Percentiles rank a stretch among this genome's conserved stretches.
These are phyloP conservation scores for Simmondsia chinensis DNA, from an alignment of 148 eudicot genomes.

Conservation along the genomic window DNA sequence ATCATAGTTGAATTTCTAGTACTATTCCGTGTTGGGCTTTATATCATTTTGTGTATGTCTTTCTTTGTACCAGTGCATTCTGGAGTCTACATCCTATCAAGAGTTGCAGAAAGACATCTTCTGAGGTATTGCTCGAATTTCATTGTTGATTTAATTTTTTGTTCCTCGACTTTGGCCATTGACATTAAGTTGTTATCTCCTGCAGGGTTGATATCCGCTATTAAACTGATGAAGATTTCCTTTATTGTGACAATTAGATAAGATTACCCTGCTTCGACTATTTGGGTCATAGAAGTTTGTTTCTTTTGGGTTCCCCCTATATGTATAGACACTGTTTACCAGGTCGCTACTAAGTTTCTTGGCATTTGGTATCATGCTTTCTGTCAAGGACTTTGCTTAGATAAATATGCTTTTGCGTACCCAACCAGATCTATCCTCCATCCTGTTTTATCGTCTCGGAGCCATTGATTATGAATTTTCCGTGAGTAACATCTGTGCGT, in stretches of 20 bases:
- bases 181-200: background rate
- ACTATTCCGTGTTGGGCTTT: background rate
- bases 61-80: slow-evolving; percentile 23
- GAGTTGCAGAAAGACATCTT: slow-evolving; percentile 31
- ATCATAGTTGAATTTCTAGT: background rate
- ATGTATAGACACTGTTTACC: slow-evolving; percentile 18
- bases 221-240: slow-evolving; percentile 22
- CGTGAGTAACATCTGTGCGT: slow-evolving; percentile 28
- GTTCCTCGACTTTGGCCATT: slow-evolving; percentile 4
- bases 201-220: slow-evolving; percentile 43
- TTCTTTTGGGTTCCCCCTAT: slow-evolving; percentile 32
- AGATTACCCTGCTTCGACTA: slow-evolving; percentile 22
- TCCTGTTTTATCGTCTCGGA: slow-evolving; percentile 17
- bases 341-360: slow-evolving; percentile 22
- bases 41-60: background rate
- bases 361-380: slow-evolving; percentile 15
- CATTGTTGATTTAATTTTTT: slow-evolving; percentile 1
- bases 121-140: slow-evolving; percentile 22
- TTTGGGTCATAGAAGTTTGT: slow-evolving; percentile 22
- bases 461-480: slow-evolving; percentile 16
- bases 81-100: slow-evolving; percentile 30
- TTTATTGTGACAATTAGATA: slow-evolving; percentile 32
- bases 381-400: slow-evolving; percentile 11
- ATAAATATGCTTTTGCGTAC: slow-evolving; percentile 42
- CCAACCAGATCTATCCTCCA: slow-evolving; percentile 10